Conservation (phyloP, 2,329 filamentous ascomycete species). For the Pseudopithomyces chartarum region DNA sequence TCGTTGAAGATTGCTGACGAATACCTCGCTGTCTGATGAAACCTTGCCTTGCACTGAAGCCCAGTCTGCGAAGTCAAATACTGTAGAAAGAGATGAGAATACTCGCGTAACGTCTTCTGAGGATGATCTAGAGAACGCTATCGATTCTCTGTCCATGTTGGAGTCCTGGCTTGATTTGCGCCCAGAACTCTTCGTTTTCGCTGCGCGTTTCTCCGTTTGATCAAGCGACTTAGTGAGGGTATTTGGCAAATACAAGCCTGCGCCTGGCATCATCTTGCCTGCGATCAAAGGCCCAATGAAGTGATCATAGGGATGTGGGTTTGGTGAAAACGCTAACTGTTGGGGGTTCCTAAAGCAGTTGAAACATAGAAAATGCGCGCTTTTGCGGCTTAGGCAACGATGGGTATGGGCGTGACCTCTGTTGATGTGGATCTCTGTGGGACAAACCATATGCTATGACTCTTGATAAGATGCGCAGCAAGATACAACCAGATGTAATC, state of each 20-base stretch:
- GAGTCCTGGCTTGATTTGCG: constrained; percentile 16
- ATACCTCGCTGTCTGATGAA: constrained; percentile 27
- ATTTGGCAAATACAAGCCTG: constrained; percentile 26
- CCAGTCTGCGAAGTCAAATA: constrained; percentile 36
- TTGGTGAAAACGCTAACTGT: background rate
- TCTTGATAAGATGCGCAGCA: background rate
- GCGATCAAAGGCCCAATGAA: background rate
- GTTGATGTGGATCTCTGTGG: background rate
- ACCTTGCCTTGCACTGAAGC: constrained; percentile 24
- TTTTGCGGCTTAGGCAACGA: background rate
- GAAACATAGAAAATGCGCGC: background rate
- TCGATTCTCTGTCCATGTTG: constrained; percentile 14
- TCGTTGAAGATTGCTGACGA: constrained; percentile 32
- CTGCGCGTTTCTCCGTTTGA: constrained; percentile 4
- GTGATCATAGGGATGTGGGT: background rate
- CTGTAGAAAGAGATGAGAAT: constrained; percentile 28
- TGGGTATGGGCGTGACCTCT: background rate
- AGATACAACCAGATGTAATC: background rate
- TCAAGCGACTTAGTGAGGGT: constrained; percentile 12
- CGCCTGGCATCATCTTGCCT: constrained; percentile 13
- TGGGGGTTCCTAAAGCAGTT: background rate
- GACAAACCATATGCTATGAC: background rate
- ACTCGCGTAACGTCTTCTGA: constrained; percentile 15
- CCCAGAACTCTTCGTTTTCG: constrained; percentile 17
- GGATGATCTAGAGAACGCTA: constrained; percentile 4